These are phyloP conservation scores for Mycena maculata DNA, from an alignment of 768 basidiomycete genomes.

Conservation along the genomic window DNA sequence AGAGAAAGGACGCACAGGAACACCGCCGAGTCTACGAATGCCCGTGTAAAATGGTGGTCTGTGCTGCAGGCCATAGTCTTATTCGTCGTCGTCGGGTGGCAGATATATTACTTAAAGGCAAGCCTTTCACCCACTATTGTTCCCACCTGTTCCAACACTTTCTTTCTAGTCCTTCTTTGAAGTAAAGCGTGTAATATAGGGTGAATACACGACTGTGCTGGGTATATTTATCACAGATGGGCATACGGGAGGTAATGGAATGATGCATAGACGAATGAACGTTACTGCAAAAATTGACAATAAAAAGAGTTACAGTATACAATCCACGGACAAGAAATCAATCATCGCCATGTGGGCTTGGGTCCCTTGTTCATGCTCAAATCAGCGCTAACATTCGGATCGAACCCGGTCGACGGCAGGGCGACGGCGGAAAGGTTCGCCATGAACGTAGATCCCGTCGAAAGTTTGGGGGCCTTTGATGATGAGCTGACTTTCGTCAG, in stretches of 20 bases:
- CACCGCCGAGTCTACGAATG: conserved; percentile 93
- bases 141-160: conserved; percentile 7
- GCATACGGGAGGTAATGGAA: conserved; percentile 33
- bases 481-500: conserved; percentile 50
- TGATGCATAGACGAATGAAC: conserved; percentile 31
- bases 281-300: conserved; percentile 32
- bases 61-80: conserved; percentile 89
- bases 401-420: conserved; percentile 36
- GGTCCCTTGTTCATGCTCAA: conserved; percentile 57
- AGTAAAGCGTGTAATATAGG: conserved; percentile 87
- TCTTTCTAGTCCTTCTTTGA: conserved; percentile 83
- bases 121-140: conserved; percentile 29
- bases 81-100: conserved; percentile 94
- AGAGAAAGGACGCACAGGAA: conserved; percentile 93
- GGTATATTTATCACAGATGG: conserved; percentile 40
- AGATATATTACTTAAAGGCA: conserved; percentile 96
- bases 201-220: conserved; percentile 25
- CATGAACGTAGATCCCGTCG: conserved; percentile 40
- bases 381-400: conserved; percentile 62
- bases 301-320: conserved; percentile 28
- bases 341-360: conserved; percentile 72
- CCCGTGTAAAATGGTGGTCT: conserved; percentile 99
- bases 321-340: conserved; percentile 26
- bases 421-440: conserved; percentile 46
- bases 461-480: conserved; percentile 19